These are phyloP conservation scores for Betula pendula DNA, from an alignment of 306 rosid genomes.

Conservation along the genomic window DNA sequence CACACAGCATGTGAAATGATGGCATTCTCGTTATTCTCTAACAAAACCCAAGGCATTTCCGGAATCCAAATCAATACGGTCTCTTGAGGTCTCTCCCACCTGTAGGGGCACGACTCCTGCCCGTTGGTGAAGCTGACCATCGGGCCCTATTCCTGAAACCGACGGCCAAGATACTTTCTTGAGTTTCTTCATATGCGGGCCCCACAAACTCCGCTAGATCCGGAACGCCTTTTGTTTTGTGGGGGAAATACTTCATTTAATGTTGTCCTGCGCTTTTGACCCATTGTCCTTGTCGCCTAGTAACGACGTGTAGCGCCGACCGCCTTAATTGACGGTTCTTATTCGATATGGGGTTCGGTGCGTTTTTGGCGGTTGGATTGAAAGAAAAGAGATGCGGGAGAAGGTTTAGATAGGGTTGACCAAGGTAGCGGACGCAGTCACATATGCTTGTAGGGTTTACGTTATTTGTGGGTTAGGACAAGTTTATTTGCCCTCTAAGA, in stretches of 20 bases:
- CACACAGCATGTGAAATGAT: neutral
- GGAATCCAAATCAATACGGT: neutral
- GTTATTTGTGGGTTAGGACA: no score
- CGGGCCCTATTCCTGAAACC: neutral
- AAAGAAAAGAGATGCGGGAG: neutral
- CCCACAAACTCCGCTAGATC: constrained; percentile 6
- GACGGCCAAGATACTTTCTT: neutral
- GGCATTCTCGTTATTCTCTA: neutral
- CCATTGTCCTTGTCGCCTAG: constrained; percentile 10
- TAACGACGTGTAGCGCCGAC: constrained; percentile 9
- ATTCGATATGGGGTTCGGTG: neutral
- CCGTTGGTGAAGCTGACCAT: neutral
- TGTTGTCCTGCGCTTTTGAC: constrained; percentile 1
- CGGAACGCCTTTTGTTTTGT: constrained; percentile 12
- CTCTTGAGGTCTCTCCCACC: constrained; percentile 3
- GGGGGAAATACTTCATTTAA: neutral
- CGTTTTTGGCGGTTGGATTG: neutral
- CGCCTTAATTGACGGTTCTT: neutral
- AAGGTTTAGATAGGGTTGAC: neutral
- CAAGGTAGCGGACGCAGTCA: neutral
- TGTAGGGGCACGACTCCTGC: constrained; percentile 9
- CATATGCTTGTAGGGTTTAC: neutral
- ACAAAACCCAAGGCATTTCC: neutral
- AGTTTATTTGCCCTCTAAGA: no score
- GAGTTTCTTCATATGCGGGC: neutral